Conservation (phyloP, 495 filamentous ascomycete species). For the Penicillium herquei region DNA sequence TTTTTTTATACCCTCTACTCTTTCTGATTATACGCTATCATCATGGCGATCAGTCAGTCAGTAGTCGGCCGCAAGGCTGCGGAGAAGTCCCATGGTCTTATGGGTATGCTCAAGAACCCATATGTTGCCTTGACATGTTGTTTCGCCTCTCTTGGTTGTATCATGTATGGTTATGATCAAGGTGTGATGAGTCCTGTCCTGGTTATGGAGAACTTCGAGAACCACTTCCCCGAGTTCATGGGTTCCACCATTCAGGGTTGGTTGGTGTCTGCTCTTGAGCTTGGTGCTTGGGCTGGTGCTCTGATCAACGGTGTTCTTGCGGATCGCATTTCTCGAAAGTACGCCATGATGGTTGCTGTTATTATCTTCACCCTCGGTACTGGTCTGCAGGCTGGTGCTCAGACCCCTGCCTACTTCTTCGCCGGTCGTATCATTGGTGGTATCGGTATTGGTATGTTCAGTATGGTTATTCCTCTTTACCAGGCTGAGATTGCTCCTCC, state of each 20-base stretch:
- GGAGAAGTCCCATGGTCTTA: slow-evolving; percentile 33
- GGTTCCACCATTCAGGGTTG: slow-evolving; percentile 64
- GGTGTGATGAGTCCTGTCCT: slow-evolving; percentile 9
- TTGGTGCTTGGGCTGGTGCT: slow-evolving; percentile 78
- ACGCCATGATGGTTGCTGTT: slow-evolving; percentile 68
- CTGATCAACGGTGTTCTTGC: slow-evolving; percentile 73
- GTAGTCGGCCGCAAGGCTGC: slow-evolving; percentile 36
- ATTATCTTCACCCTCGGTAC: slow-evolving; percentile 69
- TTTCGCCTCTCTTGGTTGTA: slow-evolving; percentile 19
- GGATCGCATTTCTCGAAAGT: slow-evolving; percentile 74
- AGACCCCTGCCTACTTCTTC: slow-evolving; percentile 39
- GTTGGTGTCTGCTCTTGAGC: slow-evolving; percentile 74
- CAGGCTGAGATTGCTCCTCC: slow-evolving; percentile 74
- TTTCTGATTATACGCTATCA: slow-evolving; percentile 2
- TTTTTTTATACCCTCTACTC: slow-evolving; percentile 1
- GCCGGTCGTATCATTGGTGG: slow-evolving; percentile 50
- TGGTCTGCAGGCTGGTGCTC: slow-evolving; percentile 40
- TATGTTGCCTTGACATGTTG: slow-evolving; percentile 38
- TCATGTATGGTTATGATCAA: slow-evolving; percentile 16
- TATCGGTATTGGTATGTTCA: slow-evolving; percentile 67
- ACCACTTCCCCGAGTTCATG: slow-evolving; percentile 4
- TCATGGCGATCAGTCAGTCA: slow-evolving; percentile 30
- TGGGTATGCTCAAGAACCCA: slow-evolving; percentile 37
- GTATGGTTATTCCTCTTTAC: slow-evolving; percentile 57
- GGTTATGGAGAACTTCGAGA: slow-evolving; percentile 11